Base-by-base conservation (phyloP, 106 monocot genomes). In the Ottelia alismoides region DNA sequence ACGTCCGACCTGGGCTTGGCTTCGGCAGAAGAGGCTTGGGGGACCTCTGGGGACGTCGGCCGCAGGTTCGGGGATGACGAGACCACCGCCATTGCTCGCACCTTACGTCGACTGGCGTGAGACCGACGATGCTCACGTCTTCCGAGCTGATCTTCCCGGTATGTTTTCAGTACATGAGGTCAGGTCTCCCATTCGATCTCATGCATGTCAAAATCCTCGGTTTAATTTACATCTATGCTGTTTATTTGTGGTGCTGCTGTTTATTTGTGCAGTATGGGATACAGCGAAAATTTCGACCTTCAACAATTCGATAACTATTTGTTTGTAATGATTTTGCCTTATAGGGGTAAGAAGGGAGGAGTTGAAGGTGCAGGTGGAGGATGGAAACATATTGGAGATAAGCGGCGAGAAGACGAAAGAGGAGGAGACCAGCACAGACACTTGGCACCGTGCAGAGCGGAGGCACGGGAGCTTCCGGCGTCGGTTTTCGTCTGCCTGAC, bases 341-440 rank as follows among this genome's bases (percentile, higher is more conserved):
- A 19, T 20, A 54, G 64, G 64, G 22, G 64, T 65, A 40, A 46
- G 19, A 53, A 65, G 52, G 53, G 53, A 64, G 25, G 64, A 43
- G 45, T 52, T 64, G 64, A 64, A 54, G 53, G 65, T 51, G n/a
- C 29, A 58, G n/a, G 61, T 70, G 52, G 61, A 62, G 53, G 69
- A 69, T 5, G 61, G 61, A 22, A 70, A 53, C 61, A 29, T 61
- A 5, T 46, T 70, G 69, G 31, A 52, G 53, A 70, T 70, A 18
- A 70, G 69, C 23, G 69, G 69, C 54, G 69, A 70, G 47, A 70
- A 30, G 53, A 55, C 43, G 12, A 61, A 31, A 44, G 51, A 59
- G 60, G 68, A 69, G 56, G 68, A 69, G 51, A 2, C 5, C 18
- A 35, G 28, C 12, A 55, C 45, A 20, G 54, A 53, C 53, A 55